A percentile compares a stretch with the other conserved stretches of the same genome.
Conservation (phyloP, 306 rosid species). For the Vigna mungo region DNA sequence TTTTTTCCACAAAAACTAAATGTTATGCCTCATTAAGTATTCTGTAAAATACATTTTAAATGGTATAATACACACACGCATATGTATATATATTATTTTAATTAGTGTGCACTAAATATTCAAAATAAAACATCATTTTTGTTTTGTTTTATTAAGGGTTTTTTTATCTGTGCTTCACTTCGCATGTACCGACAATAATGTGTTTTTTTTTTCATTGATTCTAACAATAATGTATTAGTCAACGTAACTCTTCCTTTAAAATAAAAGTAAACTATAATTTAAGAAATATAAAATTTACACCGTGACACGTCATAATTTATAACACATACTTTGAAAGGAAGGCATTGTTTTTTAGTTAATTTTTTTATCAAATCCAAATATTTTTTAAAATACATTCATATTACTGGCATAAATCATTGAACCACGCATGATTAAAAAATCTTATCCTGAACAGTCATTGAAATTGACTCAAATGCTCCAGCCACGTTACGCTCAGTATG, state of each 20-base stretch:
- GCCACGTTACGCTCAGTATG: background rate
- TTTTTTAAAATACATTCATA: background rate
- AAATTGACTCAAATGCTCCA: background rate
- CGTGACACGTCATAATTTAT: background rate
- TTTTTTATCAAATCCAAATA: background rate
- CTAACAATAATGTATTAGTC: background rate
- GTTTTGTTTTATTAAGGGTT: too few species aligned
- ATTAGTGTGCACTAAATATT: too few species aligned
- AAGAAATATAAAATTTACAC: background rate
- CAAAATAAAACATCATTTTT: background rate
- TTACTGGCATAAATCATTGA: background rate
- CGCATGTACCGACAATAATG: background rate
- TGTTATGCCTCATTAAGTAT: too few species aligned
- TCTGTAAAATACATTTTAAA: too few species aligned
- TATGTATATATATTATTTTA: too few species aligned
- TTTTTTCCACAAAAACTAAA: too few species aligned
- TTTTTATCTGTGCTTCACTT: background rate
- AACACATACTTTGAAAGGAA: background rate
- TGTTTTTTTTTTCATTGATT: background rate
- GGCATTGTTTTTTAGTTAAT: background rate
- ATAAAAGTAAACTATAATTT: background rate
- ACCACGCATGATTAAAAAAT: constrained; percentile 2
- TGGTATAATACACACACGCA: too few species aligned
- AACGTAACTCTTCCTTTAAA: background rate
- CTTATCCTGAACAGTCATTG: background rate